Base-by-base conservation (phyloP, 169 alveolate genomes). In the Cyclospora cayetanensis region DNA sequence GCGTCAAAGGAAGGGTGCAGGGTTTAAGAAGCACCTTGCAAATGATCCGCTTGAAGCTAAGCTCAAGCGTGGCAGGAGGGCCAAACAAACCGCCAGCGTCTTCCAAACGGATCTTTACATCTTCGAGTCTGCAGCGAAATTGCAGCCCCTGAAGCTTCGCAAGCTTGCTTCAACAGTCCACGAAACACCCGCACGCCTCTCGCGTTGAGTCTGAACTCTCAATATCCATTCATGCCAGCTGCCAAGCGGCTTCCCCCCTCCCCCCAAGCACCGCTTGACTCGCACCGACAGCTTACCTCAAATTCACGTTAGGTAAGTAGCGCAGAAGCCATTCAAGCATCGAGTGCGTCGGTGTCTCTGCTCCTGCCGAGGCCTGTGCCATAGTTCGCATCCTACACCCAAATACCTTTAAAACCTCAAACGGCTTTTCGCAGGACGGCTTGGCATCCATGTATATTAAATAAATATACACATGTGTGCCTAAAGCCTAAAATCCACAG, bases 321-420 rank as follows among this genome's bases (percentile, higher is more conserved):
- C 84, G 84, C 29, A 74, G 63, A 39, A 74, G 84, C 84, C 84
- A 74, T 63, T 74, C 86, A 20, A 76, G 86, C 66, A 76, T 18
- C 43, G 86, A 76, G 35, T 76, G 86, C 65, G 39, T n/a, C 66
- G 86, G 86, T 27, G 86, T 76, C 39, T 76, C 86, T 76, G 39
- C 86, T 34, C n/a, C 86, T 76, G 86, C 41, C n/a, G 86, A 41
- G 55, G 42, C 86, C 86, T 76, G 86, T 20, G 37, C 39, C 43
- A 66, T 4, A 1, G 46, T 4, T 18, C 43, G 22, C 18, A 22
- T 35, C 83, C 37, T 35, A 70, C 34, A 70, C 83, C 83, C 83
- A 37, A 70, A 70, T 37, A 46, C 83, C 55, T 35, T n/a, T n/a
- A n/a, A 70, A 37, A 37, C 53, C 83, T 53, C 39, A 37, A 70